Percentiles rank a stretch among this genome's conserved stretches.
phyloP scores from a whole-genome alignment of 495 filamentous ascomycete genomes.

The Hypoxylon lienhwacheense region DNA sequence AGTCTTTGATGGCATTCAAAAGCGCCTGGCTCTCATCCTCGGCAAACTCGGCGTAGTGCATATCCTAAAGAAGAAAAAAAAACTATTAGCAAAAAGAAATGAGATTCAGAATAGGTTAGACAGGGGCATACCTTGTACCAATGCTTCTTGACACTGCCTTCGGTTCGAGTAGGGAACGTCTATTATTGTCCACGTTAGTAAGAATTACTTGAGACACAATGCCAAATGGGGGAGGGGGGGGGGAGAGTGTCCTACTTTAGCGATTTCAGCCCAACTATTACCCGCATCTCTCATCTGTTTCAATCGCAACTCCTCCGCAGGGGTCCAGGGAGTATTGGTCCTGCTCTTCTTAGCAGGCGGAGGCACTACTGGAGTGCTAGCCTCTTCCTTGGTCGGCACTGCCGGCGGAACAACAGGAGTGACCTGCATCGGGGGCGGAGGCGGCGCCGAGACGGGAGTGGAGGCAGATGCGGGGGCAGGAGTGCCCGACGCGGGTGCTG shows the following conservation, averaged over 20 bases:
- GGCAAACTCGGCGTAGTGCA: conserved; percentile 99
- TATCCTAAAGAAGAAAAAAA: conserved; percentile 82
- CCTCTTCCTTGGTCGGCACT: conserved; percentile 37
- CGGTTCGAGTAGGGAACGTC: conserved; percentile 90
- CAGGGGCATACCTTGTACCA: conserved; percentile 85
- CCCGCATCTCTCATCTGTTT: conserved; percentile 93
- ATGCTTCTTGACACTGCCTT: conserved; percentile 98
- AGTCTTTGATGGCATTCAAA: conserved; percentile 94
- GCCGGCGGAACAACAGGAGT: conserved; percentile 40
- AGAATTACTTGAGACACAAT: background rate
- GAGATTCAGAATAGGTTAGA: conserved; percentile 7
- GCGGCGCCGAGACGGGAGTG: conserved; percentile 34
- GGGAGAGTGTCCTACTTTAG: too few species aligned
- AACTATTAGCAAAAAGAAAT: conserved; percentile 36
- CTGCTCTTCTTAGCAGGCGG: conserved; percentile 85
- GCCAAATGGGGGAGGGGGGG: too few species aligned
- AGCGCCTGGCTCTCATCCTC: conserved; percentile 94
- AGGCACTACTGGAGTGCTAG: conserved; percentile 40
- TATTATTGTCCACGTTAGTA: conserved; percentile 45
- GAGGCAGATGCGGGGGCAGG: conserved; percentile 34
- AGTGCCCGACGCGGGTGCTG: conserved; percentile 27
- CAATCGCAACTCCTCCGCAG: conserved; percentile 86
- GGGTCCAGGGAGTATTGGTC: conserved; percentile 97
- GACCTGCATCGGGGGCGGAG: conserved; percentile 41
- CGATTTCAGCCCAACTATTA: conserved; percentile 95